A percentile compares a stretch with the other conserved stretches of the same genome.
phyloP scores from a whole-genome alignment of 2,329 filamentous ascomycete species.

The Onygenales sp. region DNA sequence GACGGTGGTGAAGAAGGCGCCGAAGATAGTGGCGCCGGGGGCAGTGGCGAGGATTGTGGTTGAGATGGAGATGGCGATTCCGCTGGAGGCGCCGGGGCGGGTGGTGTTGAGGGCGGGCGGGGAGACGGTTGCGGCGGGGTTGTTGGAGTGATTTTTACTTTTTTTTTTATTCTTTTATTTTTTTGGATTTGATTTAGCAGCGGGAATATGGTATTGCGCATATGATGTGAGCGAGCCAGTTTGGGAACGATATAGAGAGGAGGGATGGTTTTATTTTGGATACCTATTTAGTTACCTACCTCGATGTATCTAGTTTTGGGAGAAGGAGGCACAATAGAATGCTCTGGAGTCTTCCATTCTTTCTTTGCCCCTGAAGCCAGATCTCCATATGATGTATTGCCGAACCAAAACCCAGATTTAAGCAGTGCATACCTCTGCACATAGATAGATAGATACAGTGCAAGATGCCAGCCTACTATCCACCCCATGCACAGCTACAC shows the following conservation, averaged over 20 bases:
- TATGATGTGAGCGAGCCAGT: neutral
- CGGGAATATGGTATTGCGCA: neutral
- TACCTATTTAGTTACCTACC: neutral
- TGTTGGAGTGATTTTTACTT: constrained; percentile 54
- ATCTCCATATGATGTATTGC: neutral
- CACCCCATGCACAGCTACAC: no score
- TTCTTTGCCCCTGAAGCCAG: neutral
- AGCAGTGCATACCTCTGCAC: no score
- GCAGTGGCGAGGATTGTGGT: constrained; percentile 68
- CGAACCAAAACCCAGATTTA: neutral
- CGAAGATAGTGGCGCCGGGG: constrained; percentile 71
- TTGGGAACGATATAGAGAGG: neutral
- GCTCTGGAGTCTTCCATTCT: no score
- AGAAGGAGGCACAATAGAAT: no score
- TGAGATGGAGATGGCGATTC: constrained; percentile 62
- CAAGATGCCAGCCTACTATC: no score
- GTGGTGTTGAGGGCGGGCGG: constrained; percentile 75
- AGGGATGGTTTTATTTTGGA: neutral
- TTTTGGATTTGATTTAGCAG: neutral
- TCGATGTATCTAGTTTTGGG: no score
- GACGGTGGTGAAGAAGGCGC: constrained; percentile 68
- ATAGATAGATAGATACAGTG: neutral
- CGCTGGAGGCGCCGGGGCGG: constrained; percentile 68
- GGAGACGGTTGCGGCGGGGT: constrained; percentile 75
- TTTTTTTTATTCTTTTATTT: neutral